These are phyloP conservation scores for Ogataea philodendri DNA, from an alignment of 805 yeast genomes.

Conservation along the genomic window DNA sequence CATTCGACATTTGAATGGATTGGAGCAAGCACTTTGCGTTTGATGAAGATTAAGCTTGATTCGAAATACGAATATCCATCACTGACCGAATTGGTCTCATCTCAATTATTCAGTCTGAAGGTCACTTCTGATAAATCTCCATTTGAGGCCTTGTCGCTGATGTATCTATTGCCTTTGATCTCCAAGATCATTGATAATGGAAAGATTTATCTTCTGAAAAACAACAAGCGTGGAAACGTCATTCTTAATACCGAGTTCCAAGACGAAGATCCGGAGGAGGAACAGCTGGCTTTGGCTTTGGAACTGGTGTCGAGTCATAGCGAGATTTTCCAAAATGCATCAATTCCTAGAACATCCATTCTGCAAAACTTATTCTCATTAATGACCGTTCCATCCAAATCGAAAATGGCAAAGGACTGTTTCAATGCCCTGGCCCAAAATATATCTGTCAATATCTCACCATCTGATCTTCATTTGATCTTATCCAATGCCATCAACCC, in stretches of 20 bases:
- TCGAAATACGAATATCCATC: slow-evolving; percentile 50
- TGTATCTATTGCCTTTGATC: slow-evolving; percentile 74
- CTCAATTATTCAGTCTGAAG: slow-evolving; percentile 73
- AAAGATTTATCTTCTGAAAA: slow-evolving; percentile 50
- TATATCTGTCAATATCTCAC: slow-evolving; percentile 59
- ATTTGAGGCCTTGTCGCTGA: slow-evolving; percentile 64
- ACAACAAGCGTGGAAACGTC: slow-evolving; percentile 47
- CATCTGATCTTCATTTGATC: slow-evolving; percentile 56
- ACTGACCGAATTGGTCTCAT: slow-evolving; percentile 51
- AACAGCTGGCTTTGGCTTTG: slow-evolving; percentile 71
- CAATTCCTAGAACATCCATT: slow-evolving; percentile 68
- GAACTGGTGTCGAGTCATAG: slow-evolving; percentile 71
- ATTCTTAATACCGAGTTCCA: slow-evolving; percentile 62
- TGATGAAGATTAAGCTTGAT: slow-evolving; percentile 47
- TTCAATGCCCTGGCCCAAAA: slow-evolving; percentile 74
- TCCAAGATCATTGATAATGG: slow-evolving; percentile 67
- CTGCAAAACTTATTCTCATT: slow-evolving; percentile 61
- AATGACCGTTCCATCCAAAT: slow-evolving; percentile 71
- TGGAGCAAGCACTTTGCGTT: slow-evolving; percentile 70
- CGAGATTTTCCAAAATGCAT: slow-evolving; percentile 61
- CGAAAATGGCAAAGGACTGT: slow-evolving; percentile 81
- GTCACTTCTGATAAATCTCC: slow-evolving; percentile 71
- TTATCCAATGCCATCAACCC: slow-evolving; percentile 57
- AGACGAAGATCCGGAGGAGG: slow-evolving; percentile 87
- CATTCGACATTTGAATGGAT: slow-evolving; percentile 43